These are phyloP conservation scores for Claviceps arundinis DNA, from an alignment of 2,329 filamentous ascomycete genomes.

Conservation along the genomic window DNA sequence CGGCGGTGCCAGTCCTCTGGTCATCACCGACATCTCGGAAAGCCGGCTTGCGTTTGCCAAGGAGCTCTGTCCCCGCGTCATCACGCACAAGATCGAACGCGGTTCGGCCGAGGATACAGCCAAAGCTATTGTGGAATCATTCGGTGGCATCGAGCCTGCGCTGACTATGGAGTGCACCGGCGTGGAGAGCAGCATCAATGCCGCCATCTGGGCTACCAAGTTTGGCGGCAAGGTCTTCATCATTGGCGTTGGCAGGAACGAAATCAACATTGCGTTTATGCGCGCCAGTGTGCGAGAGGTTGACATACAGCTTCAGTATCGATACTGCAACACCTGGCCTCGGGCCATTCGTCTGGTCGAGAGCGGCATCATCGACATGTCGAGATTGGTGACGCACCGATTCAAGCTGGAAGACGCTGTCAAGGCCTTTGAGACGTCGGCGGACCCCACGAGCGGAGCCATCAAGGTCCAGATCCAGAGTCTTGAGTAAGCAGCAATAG, in stretches of 20 bases:
- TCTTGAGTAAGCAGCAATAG: slow-evolving; percentile 27
- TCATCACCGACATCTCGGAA: slow-evolving; percentile 91
- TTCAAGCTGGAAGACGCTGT: slow-evolving; percentile 76
- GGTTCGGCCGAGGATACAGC: slow-evolving; percentile 58
- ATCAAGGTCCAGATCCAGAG: slow-evolving; percentile 96
- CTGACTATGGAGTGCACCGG: slow-evolving; percentile 88
- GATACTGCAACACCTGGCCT: slow-evolving; percentile 94
- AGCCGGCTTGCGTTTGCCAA: slow-evolving; percentile 75
- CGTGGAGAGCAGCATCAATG: slow-evolving; percentile 74
- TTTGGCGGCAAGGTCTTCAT: slow-evolving; percentile 97
- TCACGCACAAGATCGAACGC: slow-evolving; percentile 66
- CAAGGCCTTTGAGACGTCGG: slow-evolving; percentile 79
- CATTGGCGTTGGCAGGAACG: slow-evolving; percentile 87
- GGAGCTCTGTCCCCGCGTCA: slow-evolving; percentile 63
- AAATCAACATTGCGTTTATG: slow-evolving; percentile 96
- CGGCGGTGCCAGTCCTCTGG: slow-evolving; percentile 77
- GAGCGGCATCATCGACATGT: slow-evolving; percentile 71
- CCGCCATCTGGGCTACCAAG: slow-evolving; percentile 80
- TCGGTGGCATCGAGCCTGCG: slow-evolving; percentile 69
- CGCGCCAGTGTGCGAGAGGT: slow-evolving; percentile 79
- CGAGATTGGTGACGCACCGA: slow-evolving; percentile 75
- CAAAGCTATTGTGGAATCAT: slow-evolving; percentile 49
- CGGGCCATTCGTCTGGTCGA: slow-evolving; percentile 78
- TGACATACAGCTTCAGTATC: slow-evolving; percentile 92
- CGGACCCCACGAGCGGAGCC: slow-evolving; percentile 80